phyloP scores from a whole-genome alignment of 1,284 basidiomycete genomes.

The Trichosporon inkin region DNA sequence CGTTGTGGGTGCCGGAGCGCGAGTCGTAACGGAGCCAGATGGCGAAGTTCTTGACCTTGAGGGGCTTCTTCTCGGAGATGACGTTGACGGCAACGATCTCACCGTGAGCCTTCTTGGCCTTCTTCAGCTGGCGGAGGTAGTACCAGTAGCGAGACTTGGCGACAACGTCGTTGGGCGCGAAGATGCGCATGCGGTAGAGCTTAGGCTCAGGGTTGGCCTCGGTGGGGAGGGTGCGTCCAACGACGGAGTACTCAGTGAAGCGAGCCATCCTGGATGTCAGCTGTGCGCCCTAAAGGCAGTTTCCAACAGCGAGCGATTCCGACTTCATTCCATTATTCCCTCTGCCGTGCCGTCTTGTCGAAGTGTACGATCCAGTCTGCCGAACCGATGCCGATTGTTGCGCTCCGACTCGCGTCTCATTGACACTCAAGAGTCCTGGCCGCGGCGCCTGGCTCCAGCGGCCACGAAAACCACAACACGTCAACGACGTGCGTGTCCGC shows the following conservation, averaged over 20 bases:
- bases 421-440: not conserved
- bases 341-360: not conserved
- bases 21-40: constrained; percentile 99
- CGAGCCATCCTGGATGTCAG: constrained; percentile 50
- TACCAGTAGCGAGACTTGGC: constrained; percentile 99
- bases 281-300: not conserved
- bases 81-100: constrained; percentile 98
- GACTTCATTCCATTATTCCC: not conserved
- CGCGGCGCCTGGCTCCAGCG: too few relatives aligned
- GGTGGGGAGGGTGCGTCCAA: constrained; percentile 94
- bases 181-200: constrained; percentile 90
- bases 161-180: constrained; percentile 95
- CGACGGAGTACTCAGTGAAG: constrained; percentile 86
- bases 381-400: too few relatives aligned
- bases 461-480: too few relatives aligned
- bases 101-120: constrained; percentile 99
- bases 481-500: not conserved
- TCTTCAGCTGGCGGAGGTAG: constrained; percentile 96
- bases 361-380: too few relatives aligned
- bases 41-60: constrained; percentile 99
- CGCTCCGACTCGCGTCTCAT: too few relatives aligned
- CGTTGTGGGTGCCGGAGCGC: constrained; percentile 93
- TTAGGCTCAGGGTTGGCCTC: constrained; percentile 90
- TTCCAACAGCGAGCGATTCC: not conserved
- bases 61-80: constrained; percentile 92